Evolutionary conservation across 352 stramenopile genomes (phyloP).

Genomic region (Pythium dissimile): DNA sequence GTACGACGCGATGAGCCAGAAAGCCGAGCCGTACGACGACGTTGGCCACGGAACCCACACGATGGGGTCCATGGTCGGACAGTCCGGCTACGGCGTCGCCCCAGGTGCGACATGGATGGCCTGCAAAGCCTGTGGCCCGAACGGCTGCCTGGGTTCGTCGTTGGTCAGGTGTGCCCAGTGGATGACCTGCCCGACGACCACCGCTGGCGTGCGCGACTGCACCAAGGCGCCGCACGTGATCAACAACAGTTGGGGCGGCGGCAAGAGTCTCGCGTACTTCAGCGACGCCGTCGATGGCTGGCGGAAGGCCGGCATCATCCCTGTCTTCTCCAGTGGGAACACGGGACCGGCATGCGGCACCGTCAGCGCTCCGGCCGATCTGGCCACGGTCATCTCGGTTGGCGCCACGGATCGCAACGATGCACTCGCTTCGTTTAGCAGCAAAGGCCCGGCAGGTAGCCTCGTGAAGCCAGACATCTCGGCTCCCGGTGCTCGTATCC

Average conservation of each 20-base stretch:
- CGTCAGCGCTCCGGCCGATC: constrained; percentile 24
- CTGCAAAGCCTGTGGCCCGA: constrained; percentile 20
- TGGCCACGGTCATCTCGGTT: constrained; percentile 30
- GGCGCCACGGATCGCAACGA: constrained; percentile 25
- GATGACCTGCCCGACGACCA: constrained; percentile 18
- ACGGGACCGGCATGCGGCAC: constrained; percentile 25
- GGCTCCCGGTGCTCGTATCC: constrained; percentile 25
- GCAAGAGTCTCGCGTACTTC: constrained; percentile 12
- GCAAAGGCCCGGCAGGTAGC: constrained; percentile 18
- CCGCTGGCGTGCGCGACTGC: constrained; percentile 22
- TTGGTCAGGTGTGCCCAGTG: constrained; percentile 27
- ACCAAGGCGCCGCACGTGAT: constrained; percentile 35
- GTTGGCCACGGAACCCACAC: constrained; percentile 36
- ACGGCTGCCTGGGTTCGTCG: constrained; percentile 14
- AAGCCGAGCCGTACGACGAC: constrained; percentile 22
- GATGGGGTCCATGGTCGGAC: constrained; percentile 26
- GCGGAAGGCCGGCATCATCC: constrained; percentile 31
- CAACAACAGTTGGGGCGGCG: constrained; percentile 37
- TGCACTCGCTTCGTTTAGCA: constrained; percentile 27
- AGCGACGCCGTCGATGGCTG: constrained; percentile 25
- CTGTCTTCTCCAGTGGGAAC: constrained; percentile 35
- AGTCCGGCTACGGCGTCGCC: constrained; percentile 26
- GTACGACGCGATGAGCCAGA: constrained; percentile 26
- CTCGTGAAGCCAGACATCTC: constrained; percentile 32
- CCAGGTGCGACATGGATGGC: constrained; percentile 31